Evolutionary conservation across 306 rosid genomes (phyloP).

Genomic region (Lithocarpus polystachyus): DNA sequence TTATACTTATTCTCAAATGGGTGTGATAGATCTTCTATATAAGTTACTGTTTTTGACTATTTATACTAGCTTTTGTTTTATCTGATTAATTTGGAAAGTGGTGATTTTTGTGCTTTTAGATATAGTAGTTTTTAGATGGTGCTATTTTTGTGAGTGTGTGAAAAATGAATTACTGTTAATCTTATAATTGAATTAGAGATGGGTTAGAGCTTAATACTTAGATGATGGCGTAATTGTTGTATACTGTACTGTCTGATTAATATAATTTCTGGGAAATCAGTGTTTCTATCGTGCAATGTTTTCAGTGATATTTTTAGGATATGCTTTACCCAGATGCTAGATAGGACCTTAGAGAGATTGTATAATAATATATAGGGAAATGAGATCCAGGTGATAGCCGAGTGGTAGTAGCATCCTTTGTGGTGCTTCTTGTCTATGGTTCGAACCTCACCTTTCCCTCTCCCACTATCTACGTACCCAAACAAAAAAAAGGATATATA

Average conservation of each 20-base stretch:
- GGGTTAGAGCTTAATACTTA: not conserved
- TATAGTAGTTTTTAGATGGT: not conserved
- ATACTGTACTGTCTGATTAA: not conserved
- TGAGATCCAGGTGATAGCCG: too few relatives aligned
- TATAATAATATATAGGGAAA: not conserved
- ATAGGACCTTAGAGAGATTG: conserved; percentile 1
- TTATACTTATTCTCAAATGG: not conserved
- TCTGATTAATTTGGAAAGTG: not conserved
- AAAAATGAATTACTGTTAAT: not conserved
- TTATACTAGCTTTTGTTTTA: conserved; percentile 16
- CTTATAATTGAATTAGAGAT: not conserved
- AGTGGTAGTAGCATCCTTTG: too few relatives aligned
- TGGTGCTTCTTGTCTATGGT: too few relatives aligned
- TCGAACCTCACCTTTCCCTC: too few relatives aligned
- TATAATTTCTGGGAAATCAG: not conserved
- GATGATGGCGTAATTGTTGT: not conserved
- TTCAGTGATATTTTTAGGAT: not conserved
- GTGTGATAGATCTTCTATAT: conserved; percentile 31
- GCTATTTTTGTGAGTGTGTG: not conserved
- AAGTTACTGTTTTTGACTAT: not conserved
- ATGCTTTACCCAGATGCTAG: not conserved
- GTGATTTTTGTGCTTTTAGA: not conserved
- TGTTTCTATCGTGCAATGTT: not conserved
- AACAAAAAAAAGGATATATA: not conserved
- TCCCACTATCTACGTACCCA: too few relatives aligned